These are phyloP conservation scores for Blastocystis sp. DNA, from an alignment of 352 stramenopile species.

Conservation along the genomic window DNA sequence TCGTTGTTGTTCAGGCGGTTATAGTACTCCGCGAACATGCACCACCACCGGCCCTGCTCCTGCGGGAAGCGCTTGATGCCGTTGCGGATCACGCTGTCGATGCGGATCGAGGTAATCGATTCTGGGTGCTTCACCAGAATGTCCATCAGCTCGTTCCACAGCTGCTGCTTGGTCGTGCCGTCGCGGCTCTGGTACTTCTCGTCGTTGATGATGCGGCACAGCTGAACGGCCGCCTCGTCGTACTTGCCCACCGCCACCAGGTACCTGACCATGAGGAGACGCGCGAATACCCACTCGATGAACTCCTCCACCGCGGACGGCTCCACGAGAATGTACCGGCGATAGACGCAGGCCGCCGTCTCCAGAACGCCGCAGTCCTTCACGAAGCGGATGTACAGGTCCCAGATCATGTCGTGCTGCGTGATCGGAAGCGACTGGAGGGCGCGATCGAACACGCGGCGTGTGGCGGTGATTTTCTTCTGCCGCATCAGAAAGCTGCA, in stretches of 20 bases:
- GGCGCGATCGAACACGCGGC: slow-evolving; percentile 88
- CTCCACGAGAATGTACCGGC: slow-evolving; percentile 77
- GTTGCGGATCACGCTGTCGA: slow-evolving; percentile 89
- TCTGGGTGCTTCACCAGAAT: slow-evolving; percentile 89
- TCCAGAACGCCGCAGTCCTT: slow-evolving; percentile 78
- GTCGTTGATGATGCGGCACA: slow-evolving; percentile 80
- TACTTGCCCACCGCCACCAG: slow-evolving; percentile 77
- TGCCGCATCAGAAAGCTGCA: slow-evolving; percentile 79
- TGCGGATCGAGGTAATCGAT: slow-evolving; percentile 84
- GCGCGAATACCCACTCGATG: slow-evolving; percentile 71
- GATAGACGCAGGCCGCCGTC: slow-evolving; percentile 82
- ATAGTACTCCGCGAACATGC: slow-evolving; percentile 92
- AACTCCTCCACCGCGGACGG: slow-evolving; percentile 75
- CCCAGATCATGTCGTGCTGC: slow-evolving; percentile 94
- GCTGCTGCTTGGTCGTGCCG: slow-evolving; percentile 82
- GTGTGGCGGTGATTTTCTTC: slow-evolving; percentile 78
- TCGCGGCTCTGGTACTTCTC: slow-evolving; percentile 74
- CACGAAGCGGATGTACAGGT: slow-evolving; percentile 84
- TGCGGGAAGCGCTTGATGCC: slow-evolving; percentile 88
- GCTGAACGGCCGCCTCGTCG: slow-evolving; percentile 80
- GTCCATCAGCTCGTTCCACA: slow-evolving; percentile 94
- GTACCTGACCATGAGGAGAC: slow-evolving; percentile 33
- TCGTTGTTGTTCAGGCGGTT: slow-evolving; percentile 93
- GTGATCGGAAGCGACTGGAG: slow-evolving; percentile 91
- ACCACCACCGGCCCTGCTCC: slow-evolving; percentile 94